Conservation (phyloP, 2,329 filamentous ascomycete species). For the Fusarium annulatum region DNA sequence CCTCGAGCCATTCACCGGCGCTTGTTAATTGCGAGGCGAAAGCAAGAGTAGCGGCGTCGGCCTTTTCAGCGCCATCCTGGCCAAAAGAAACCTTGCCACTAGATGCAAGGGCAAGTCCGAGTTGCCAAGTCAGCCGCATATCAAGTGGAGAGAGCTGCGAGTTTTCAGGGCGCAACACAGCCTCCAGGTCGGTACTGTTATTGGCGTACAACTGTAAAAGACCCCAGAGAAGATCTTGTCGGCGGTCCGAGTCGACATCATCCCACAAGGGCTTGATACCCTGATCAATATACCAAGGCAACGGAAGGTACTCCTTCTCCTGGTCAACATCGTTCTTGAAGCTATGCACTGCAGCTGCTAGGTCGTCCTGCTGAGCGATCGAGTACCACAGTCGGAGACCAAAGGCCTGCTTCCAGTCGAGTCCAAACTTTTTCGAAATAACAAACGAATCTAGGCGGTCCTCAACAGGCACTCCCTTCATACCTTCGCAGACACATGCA, state of each 20-base stretch:
- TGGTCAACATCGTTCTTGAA: constrained; percentile 80
- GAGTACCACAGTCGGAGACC: constrained; percentile 92
- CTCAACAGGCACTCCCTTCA: constrained; percentile 77
- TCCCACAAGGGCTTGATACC: constrained; percentile 69
- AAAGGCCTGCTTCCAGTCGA: constrained; percentile 95
- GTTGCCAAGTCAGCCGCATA: constrained; percentile 84
- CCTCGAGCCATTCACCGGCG: constrained; percentile 74
- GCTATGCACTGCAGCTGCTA: constrained; percentile 76
- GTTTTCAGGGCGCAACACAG: constrained; percentile 80
- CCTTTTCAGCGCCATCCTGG: constrained; percentile 66
- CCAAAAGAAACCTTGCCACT: constrained; percentile 65
- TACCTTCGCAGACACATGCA: constrained; percentile 83
- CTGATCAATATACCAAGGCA: constrained; percentile 76
- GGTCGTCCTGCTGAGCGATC: constrained; percentile 72
- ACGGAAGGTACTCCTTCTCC: constrained; percentile 76
- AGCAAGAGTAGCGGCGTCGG: constrained; percentile 73
- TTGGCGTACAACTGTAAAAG: constrained; percentile 83
- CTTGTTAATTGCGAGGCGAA: constrained; percentile 74
- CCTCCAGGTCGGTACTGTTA: constrained; percentile 69
- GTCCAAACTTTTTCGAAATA: constrained; percentile 83
- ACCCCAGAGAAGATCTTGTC: constrained; percentile 87
- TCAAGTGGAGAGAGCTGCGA: constrained; percentile 80
- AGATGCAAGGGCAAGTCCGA: constrained; percentile 73
- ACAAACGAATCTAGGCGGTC: constrained; percentile 83
- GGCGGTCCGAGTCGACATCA: constrained; percentile 65